phyloP scores from a whole-genome alignment of 176 grass and related monocot genomes.

The Urochloa ruziziensis region DNA sequence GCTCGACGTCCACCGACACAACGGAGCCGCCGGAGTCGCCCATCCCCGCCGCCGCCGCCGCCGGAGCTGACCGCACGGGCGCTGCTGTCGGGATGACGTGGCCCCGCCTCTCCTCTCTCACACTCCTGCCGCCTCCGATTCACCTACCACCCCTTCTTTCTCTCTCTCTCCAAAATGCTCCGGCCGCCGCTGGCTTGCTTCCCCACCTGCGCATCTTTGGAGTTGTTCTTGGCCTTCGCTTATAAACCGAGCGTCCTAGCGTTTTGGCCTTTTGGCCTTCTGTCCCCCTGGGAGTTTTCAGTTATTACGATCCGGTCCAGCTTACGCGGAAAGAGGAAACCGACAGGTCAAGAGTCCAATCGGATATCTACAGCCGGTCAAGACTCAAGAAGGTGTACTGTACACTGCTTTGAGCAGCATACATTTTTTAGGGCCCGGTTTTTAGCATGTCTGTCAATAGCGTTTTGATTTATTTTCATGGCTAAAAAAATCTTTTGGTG shows the following conservation, averaged over 20 bases:
- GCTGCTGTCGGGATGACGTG: neutral
- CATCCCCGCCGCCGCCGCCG: constrained; percentile 40
- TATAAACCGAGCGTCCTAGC: constrained; percentile 34
- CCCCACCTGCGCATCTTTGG: constrained; percentile 22
- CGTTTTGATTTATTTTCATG: neutral
- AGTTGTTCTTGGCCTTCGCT: constrained; percentile 35
- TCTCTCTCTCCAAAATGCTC: constrained; percentile 1
- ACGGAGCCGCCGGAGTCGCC: constrained; percentile 85
- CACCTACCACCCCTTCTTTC: neutral
- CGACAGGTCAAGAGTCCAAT: constrained; percentile 27
- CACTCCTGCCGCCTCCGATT: neutral
- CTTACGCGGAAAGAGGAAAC: constrained; percentile 24
- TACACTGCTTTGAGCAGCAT: neutral
- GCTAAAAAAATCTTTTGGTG: neutral
- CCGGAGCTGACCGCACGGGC: constrained; percentile 10
- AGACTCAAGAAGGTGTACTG: neutral
- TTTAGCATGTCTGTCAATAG: neutral
- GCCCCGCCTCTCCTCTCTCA: neutral
- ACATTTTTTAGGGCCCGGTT: neutral
- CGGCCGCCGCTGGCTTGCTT: constrained; percentile 13
- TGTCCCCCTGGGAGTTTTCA: neutral
- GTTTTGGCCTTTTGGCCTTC: neutral
- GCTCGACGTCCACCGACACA: constrained; percentile 77
- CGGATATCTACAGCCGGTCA: constrained; percentile 1
- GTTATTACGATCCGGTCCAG: constrained; percentile 14